Percentiles rank a stretch among this genome's conserved stretches.
phyloP scores from a whole-genome alignment of 208 protist species.

The Trypanosoma boissoni region DNA sequence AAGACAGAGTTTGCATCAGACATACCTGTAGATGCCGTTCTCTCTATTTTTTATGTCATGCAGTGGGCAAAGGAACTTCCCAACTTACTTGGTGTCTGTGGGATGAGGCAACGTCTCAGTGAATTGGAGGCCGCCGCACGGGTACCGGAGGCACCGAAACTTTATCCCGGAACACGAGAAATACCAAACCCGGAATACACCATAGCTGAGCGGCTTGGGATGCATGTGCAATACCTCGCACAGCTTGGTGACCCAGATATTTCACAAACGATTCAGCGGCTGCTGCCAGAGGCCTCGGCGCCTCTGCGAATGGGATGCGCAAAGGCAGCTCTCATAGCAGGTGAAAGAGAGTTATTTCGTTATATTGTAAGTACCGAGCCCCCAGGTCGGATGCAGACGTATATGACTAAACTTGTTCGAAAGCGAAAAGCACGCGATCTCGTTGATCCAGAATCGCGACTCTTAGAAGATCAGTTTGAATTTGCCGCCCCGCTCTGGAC shows the following conservation, averaged over 20 bases:
- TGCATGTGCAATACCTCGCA: constrained; percentile 88
- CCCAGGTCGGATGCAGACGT: constrained; percentile 81
- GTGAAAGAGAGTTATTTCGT: constrained; percentile 79
- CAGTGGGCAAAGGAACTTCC: constrained; percentile 59
- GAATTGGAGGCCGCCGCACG: constrained; percentile 50
- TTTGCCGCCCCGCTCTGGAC: constrained; percentile 89
- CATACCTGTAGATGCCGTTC: constrained; percentile 71
- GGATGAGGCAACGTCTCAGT: constrained; percentile 79
- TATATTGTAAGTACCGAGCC: constrained; percentile 82
- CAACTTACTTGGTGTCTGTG: constrained; percentile 66
- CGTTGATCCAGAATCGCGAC: constrained; percentile 66
- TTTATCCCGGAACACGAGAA: constrained; percentile 86
- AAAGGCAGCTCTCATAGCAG: constrained; percentile 87
- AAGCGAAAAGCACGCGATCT: constrained; percentile 89
- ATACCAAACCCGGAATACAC: constrained; percentile 91
- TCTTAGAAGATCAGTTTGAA: constrained; percentile 89
- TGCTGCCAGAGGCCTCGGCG: constrained; percentile 46
- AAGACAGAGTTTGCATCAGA: constrained; percentile 79
- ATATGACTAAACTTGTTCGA: constrained; percentile 85
- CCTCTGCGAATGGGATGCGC: constrained; percentile 91
- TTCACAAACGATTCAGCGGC: constrained; percentile 39
- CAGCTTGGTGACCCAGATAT: constrained; percentile 81
- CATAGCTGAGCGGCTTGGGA: constrained; percentile 73
- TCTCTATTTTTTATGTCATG: constrained; percentile 70
- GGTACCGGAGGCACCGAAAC: constrained; percentile 25